Evolutionary conservation across 371 early-diverging fungal species (phyloP).

Genomic region (Mycotypha africana): DNA sequence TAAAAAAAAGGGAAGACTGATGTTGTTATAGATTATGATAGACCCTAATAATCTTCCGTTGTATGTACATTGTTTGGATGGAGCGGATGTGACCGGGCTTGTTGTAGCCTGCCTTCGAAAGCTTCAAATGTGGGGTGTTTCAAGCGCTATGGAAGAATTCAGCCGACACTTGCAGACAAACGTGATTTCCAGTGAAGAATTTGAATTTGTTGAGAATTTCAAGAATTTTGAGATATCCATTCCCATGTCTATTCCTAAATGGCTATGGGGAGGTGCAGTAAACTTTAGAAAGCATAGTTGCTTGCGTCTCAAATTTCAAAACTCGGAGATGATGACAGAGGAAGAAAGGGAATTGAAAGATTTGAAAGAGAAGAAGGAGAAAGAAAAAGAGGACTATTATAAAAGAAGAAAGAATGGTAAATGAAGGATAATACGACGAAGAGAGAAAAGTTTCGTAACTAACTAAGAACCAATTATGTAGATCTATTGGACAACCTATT

Average conservation of each 20-base stretch:
- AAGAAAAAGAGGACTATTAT: conserved; percentile 37
- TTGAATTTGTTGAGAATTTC: conserved; percentile 87
- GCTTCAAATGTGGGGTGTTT: conserved; percentile 82
- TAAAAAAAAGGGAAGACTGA: neutral
- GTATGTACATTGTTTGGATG: conserved; percentile 90
- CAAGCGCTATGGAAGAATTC: conserved; percentile 72
- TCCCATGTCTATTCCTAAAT: conserved; percentile 59
- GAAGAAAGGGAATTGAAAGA: conserved; percentile 40
- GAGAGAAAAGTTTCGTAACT: no score
- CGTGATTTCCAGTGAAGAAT: conserved; percentile 79
- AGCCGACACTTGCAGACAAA: conserved; percentile 71
- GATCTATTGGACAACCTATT: conserved; percentile 43
- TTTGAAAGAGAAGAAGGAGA: conserved; percentile 34
- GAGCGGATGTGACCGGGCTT: conserved; percentile 83
- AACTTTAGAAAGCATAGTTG: conserved; percentile 55
- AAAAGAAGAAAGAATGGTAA: conserved; percentile 41
- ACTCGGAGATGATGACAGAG: conserved; percentile 47
- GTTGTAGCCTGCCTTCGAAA: conserved; percentile 84
- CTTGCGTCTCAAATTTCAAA: conserved; percentile 51
- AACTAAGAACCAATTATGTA: neutral
- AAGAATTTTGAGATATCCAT: conserved; percentile 66
- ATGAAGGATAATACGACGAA: neutral
- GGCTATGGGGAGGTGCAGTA: conserved; percentile 78
- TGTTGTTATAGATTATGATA: conserved; percentile 57
- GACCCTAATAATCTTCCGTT: conserved; percentile 72